Evolutionary conservation across 2,329 filamentous ascomycete genomes (phyloP).

Genomic region (Fusarium nurragi): DNA sequence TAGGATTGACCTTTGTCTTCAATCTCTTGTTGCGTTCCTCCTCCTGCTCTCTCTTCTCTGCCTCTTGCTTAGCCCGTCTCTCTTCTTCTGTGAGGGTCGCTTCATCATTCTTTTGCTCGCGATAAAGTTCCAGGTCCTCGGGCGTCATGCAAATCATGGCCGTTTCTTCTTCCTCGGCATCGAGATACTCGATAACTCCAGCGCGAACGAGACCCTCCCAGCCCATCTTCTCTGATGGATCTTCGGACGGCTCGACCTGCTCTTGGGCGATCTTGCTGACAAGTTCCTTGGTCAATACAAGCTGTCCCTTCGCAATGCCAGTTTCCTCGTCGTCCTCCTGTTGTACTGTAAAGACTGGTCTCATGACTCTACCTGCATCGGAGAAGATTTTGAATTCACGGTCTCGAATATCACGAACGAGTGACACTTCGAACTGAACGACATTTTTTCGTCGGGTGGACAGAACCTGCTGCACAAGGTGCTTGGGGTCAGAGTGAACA

Average conservation of each 20-base stretch:
- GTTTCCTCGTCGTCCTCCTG: slow-evolving; percentile 80
- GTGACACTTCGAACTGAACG: slow-evolving; percentile 90
- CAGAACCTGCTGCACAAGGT: slow-evolving; percentile 82
- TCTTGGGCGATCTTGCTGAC: slow-evolving; percentile 77
- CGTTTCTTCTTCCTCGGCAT: slow-evolving; percentile 98
- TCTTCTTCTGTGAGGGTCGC: slow-evolving; percentile 44
- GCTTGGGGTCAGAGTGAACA: slow-evolving; percentile 87
- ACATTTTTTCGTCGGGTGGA: slow-evolving; percentile 81
- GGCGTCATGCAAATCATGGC: slow-evolving; percentile 99
- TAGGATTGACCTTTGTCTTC: slow-evolving; percentile 86
- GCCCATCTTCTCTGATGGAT: slow-evolving; percentile 73
- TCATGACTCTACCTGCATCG: slow-evolving; percentile 93
- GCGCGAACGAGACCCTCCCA: slow-evolving; percentile 87
- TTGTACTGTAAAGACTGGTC: slow-evolving; percentile 92
- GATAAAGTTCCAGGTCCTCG: slow-evolving; percentile 86
- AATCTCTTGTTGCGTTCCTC: slow-evolving; percentile 84
- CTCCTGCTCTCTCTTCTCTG: slow-evolving; percentile 43
- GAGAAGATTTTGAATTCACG: slow-evolving; percentile 99
- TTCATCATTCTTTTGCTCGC: slow-evolving; percentile 73
- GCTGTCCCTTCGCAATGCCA: slow-evolving; percentile 67
- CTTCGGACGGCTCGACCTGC: slow-evolving; percentile 72
- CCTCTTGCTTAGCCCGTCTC: slow-evolving; percentile 55
- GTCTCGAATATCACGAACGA: slow-evolving; percentile 95
- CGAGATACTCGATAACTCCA: slow-evolving; percentile 93
- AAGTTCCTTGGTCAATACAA: slow-evolving; percentile 87